Evolutionary conservation across 2,329 filamentous ascomycete species (phyloP), one percentile per base, ranked within the genome.

Genomic region (Talaromyces rugulosus): DNA sequence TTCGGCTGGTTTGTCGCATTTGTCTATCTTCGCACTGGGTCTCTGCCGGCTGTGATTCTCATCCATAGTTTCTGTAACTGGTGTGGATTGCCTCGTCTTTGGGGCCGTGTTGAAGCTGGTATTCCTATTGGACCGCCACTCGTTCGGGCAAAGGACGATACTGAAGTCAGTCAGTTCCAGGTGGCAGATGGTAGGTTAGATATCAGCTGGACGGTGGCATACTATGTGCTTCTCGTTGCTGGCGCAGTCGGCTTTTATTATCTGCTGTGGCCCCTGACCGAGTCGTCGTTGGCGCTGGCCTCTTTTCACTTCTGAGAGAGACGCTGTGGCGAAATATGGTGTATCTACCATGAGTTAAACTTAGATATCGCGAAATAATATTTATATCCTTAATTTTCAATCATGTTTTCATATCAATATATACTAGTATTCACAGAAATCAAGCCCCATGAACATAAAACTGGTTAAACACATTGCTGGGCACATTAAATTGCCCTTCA

Each of bases 1-100:
- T 99, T 99, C 71, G 95, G 95, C 64, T 92, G 92, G 76, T 96
- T 95, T 76, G 93, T 90, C 4, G 92, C 91, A 0, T 99, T 98
- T 69, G 70, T 97, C 23, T 96, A 90, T 71, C 73, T 99, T 23
- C 87, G 94, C 40, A 96, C 92, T 0, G 92, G 92, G 3, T 96
- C 89, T 55, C 77, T 98, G 44, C 82, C 88, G 47, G 88, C 90
- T 12, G 89, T 89, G 34, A 87, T 94, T 59, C 72, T 88, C 23
- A 88, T 91, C 5, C 95, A 99, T 72, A 84, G 86, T 9, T 95
- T 98, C 72, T 99, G 95, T 79, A 99, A 99, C 73, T 90, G 85
- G 80, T 90, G 93, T 83, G 95, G 95, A 7, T 79, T 98, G 56
- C 95, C 95, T 27, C 85, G 92, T 6, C 78, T 98, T 62, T 96